These are phyloP conservation scores for Mollisia scopiformis DNA, from an alignment of 2,329 filamentous ascomycete genomes.

Conservation along the genomic window DNA sequence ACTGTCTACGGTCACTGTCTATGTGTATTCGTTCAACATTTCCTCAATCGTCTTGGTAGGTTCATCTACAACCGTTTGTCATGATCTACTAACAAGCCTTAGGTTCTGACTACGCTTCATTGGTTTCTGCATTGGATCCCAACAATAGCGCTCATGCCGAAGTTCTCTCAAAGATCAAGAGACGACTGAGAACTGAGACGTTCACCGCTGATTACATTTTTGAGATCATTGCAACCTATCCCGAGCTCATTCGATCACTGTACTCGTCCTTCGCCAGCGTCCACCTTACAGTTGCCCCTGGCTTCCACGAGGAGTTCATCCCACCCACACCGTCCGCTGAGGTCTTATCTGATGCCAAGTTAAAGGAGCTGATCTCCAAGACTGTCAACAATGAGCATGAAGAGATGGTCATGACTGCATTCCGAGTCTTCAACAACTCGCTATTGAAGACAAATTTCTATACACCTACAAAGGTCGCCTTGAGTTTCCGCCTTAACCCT, in stretches of 20 bases:
- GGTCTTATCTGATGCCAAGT: conserved; percentile 73
- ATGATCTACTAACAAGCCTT: conserved; percentile 2
- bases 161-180: conserved; percentile 91
- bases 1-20: conserved; percentile 97
- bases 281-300: conserved; percentile 65
- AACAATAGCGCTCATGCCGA: conserved; percentile 82
- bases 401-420: conserved; percentile 96
- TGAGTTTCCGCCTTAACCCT: conserved; percentile 93
- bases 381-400: conserved; percentile 93
- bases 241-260: conserved; percentile 80
- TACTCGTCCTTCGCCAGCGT: conserved; percentile 91
- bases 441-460: conserved; percentile 95
- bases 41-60: conserved; percentile 85
- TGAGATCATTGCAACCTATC: conserved; percentile 93
- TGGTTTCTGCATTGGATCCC: conserved; percentile 77
- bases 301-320: conserved; percentile 54
- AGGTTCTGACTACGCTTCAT: conserved; percentile 83
- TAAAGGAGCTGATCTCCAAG: conserved; percentile 77
- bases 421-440: conserved; percentile 91
- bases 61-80: not conserved
- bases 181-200: conserved; percentile 90
- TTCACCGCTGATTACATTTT: conserved; percentile 98
- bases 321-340: conserved; percentile 61
- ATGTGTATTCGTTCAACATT: conserved; percentile 97
- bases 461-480: conserved; percentile 95